A percentile compares a stretch with the other conserved stretches of the same genome.
Conservation (phyloP, 495 filamentous ascomycete genomes). For the Penicillium steckii region DNA sequence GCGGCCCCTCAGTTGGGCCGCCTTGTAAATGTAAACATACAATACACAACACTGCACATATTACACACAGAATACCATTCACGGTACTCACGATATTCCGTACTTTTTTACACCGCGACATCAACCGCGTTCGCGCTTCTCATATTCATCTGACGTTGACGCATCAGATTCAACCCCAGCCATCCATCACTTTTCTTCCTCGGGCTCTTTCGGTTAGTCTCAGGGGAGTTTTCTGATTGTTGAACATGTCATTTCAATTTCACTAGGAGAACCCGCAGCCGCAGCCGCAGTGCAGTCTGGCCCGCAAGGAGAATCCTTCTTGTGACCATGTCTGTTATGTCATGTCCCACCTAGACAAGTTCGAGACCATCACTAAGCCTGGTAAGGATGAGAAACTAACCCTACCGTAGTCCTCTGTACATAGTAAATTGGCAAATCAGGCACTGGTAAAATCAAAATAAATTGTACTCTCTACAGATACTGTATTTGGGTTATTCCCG, state of each 20-base stretch:
- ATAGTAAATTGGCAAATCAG: no score
- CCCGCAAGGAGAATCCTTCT: constrained; percentile 23
- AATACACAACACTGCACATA: no score
- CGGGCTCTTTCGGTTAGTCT: not conserved
- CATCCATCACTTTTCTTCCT: not conserved
- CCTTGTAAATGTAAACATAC: not conserved
- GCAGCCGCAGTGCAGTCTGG: not conserved
- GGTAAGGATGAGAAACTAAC: no score
- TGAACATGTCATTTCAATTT: constrained; percentile 10
- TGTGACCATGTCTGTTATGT: constrained; percentile 18
- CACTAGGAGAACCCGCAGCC: not conserved
- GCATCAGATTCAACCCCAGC: not conserved
- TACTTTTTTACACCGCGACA: not conserved
- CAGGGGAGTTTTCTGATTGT: not conserved
- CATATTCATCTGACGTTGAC: constrained; percentile 6
- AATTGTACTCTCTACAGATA: no score
- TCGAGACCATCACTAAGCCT: no score
- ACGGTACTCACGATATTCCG: not conserved
- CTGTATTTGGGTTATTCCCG: no score
- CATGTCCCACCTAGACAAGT: constrained; percentile 23
- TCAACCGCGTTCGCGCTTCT: constrained; percentile 2
- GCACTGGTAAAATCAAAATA: not conserved
- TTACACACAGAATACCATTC: not conserved
- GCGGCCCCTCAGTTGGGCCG: constrained; percentile 16
- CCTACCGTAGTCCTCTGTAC: no score